A percentile compares a stretch with the other conserved stretches of the same genome.
These are phyloP conservation scores for Centaurea solstitialis DNA, from an alignment of 129 eudicot species.

Conservation along the genomic window DNA sequence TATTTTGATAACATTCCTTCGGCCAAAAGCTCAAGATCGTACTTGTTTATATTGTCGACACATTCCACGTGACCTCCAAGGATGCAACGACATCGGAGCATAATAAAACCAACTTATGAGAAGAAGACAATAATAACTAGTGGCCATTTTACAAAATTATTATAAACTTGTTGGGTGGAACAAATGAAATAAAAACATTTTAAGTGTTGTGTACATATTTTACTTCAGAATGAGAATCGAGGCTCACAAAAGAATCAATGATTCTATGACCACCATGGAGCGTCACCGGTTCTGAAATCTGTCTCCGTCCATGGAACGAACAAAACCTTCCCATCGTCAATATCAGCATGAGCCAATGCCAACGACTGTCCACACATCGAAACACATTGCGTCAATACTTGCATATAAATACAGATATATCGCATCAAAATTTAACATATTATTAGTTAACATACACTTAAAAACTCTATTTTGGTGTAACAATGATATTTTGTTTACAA, in stretches of 20 bases:
- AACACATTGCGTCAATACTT: background rate
- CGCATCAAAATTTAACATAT: no score
- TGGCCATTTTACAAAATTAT: constrained; percentile 21
- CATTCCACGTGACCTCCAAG: no score
- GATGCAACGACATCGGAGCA: no score
- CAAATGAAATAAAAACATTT: constrained; percentile 12
- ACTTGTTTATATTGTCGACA: no score
- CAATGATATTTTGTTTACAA: no score
- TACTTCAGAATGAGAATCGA: constrained; percentile 3
- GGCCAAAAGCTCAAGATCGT: no score
- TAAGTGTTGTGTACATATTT: constrained; percentile 32
- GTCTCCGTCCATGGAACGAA: constrained; percentile 95
- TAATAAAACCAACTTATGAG: background rate
- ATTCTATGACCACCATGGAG: constrained; percentile 87
- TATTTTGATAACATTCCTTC: no score
- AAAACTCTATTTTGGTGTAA: no score
- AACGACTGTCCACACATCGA: constrained; percentile 56
- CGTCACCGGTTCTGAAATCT: constrained; percentile 94
- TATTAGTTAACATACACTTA: no score
- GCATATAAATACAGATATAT: background rate
- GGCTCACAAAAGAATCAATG: background rate
- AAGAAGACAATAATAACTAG: background rate
- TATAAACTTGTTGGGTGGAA: constrained; percentile 18
- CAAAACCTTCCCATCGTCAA: constrained; percentile 84
- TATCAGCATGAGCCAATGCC: constrained; percentile 94